These are phyloP conservation scores for Talaromyces sp. DNA, from an alignment of 2,329 filamentous ascomycete genomes.

Conservation along the genomic window DNA sequence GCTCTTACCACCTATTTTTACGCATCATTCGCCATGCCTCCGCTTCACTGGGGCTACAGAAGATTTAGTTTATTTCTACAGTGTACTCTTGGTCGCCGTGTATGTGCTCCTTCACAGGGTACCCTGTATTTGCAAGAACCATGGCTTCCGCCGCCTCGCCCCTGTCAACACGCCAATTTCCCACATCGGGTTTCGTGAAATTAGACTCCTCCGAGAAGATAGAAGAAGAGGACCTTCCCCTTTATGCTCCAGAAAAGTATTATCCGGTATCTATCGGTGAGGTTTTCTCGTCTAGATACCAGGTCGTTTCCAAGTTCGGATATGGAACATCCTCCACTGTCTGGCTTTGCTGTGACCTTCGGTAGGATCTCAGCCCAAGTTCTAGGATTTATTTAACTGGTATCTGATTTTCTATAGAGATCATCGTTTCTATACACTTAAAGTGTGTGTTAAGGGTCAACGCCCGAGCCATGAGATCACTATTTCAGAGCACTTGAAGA, in stretches of 20 bases:
- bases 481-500: slow-evolving; percentile 23
- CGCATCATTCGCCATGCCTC: background rate
- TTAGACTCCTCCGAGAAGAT: slow-evolving; percentile 10
- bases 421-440: slow-evolving; percentile 14
- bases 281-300: slow-evolving; percentile 17
- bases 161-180: slow-evolving; percentile 6
- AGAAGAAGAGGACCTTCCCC: slow-evolving; percentile 16
- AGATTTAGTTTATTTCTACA: background rate
- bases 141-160: background rate
- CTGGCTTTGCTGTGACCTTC: slow-evolving; percentile 20
- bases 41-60: background rate
- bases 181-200: slow-evolving; percentile 12
- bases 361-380: slow-evolving; percentile 7
- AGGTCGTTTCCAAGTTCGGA: slow-evolving; percentile 21
- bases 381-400: background rate
- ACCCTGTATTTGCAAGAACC: background rate
- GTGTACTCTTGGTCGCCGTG: no score
- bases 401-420: slow-evolving; percentile 11
- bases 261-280: slow-evolving; percentile 16
- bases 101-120: background rate
- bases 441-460: slow-evolving; percentile 14
- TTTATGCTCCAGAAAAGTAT: slow-evolving; percentile 15
- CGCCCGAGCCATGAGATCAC: slow-evolving; percentile 18
- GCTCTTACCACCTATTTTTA: no score
- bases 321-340: slow-evolving; percentile 21